Evolutionary conservation across 768 basidiomycete genomes (phyloP).

Genomic region (Amyloporia xantha): DNA sequence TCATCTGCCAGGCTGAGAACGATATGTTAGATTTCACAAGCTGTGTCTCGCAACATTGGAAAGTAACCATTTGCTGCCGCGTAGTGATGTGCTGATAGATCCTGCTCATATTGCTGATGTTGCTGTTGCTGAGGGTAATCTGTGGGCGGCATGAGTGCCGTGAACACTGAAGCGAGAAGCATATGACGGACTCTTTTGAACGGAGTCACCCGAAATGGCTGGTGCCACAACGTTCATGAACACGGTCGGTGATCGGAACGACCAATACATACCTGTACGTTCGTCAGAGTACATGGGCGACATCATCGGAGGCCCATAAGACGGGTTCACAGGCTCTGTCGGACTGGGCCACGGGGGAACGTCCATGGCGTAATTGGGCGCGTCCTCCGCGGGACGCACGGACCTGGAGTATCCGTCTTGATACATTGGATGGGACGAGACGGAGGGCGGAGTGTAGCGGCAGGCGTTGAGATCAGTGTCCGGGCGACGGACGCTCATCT

Average conservation of each 20-base stretch:
- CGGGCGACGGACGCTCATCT: slow-evolving; percentile 28
- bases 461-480: slow-evolving; percentile 28
- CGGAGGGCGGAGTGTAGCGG: slow-evolving; percentile 28
- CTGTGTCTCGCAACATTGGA: slow-evolving; percentile 11
- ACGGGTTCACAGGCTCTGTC: slow-evolving; percentile 29
- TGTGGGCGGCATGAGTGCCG: not conserved
- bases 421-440: slow-evolving; percentile 20
- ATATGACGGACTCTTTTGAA: slow-evolving; percentile 7
- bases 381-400: slow-evolving; percentile 15
- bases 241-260: not conserved
- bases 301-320: slow-evolving; percentile 27
- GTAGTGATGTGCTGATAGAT: slow-evolving; percentile 10
- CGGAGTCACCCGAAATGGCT: slow-evolving; percentile 1
- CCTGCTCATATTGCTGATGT: slow-evolving; percentile 15
- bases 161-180: not conserved
- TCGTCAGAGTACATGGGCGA: slow-evolving; percentile 46
- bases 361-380: slow-evolving; percentile 22
- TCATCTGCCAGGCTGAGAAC: slow-evolving; percentile 41
- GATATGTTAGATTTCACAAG: slow-evolving; percentile 17
- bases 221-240: not conserved
- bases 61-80: slow-evolving; percentile 13
- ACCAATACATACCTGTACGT: slow-evolving; percentile 40
- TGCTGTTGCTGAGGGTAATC: slow-evolving; percentile 10
- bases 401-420: slow-evolving; percentile 17
- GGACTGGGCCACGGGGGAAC: slow-evolving; percentile 24